Evolutionary conservation across 2,329 filamentous ascomycete genomes (phyloP).

Genomic region (Magnaporthales sp.): DNA sequence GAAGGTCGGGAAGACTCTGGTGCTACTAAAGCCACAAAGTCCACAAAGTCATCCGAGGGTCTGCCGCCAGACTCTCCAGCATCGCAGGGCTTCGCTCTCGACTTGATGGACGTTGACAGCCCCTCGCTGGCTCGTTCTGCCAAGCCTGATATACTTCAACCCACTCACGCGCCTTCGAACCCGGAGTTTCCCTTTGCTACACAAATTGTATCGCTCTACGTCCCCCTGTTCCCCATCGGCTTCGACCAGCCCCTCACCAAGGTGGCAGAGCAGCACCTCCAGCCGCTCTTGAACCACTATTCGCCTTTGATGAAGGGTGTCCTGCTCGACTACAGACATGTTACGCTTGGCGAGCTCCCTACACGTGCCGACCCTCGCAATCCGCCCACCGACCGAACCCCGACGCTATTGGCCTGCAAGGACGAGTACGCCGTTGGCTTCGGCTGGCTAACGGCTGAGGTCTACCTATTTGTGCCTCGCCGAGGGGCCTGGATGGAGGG

Average conservation of each 20-base stretch:
- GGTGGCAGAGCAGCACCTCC: slow-evolving; percentile 65
- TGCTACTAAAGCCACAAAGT: slow-evolving; percentile 15
- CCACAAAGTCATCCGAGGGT: slow-evolving; percentile 6
- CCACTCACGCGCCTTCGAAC: slow-evolving; percentile 26
- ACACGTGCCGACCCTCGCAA: slow-evolving; percentile 33
- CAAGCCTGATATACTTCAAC: slow-evolving; percentile 20
- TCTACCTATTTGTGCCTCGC: slow-evolving; percentile 72
- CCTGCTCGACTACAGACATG: slow-evolving; percentile 65
- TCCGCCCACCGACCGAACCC: slow-evolving; percentile 38
- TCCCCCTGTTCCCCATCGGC: slow-evolving; percentile 63
- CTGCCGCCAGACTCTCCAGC: slow-evolving; percentile 5
- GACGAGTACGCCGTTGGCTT: slow-evolving; percentile 84
- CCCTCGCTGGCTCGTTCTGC: slow-evolving; percentile 17
- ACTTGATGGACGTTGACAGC: slow-evolving; percentile 31
- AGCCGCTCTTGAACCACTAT: slow-evolving; percentile 68
- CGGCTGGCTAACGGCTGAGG: slow-evolving; percentile 81
- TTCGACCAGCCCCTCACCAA: slow-evolving; percentile 63
- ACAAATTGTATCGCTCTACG: slow-evolving; percentile 73
- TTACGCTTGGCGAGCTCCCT: slow-evolving; percentile 53
- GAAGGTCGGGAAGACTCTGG: slow-evolving; percentile 14
- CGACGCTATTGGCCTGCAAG: slow-evolving; percentile 39
- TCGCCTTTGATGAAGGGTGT: slow-evolving; percentile 64
- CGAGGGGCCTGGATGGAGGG: slow-evolving; percentile 70
- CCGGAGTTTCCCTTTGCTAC: slow-evolving; percentile 63
- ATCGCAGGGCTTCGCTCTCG: slow-evolving; percentile 12